Base-by-base conservation (phyloP, 768 basidiomycete genomes). In the Tylopilus felleus region DNA sequence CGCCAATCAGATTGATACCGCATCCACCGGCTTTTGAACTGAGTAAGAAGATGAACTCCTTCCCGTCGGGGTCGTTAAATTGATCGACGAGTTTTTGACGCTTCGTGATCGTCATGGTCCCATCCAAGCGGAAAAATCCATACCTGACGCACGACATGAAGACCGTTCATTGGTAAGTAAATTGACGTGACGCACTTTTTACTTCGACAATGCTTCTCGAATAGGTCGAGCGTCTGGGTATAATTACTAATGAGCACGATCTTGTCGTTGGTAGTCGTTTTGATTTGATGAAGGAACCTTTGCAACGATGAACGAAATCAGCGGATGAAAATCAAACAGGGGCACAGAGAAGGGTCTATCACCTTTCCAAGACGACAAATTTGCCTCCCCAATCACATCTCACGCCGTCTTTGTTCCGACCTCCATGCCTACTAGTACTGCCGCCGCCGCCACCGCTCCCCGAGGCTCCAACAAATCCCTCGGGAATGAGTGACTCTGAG, bases 231-330 rank as follows among this genome's bases (percentile, higher is more conserved):
- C 0, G 94, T 98, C 70, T 95, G 93, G 5, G 94, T 98, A 65
- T 95, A 95, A 69, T 98, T 98, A 67, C 93, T 95, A 66, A 98
- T 97, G 40, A 98, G 74, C 16, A 98, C 94, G 53, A 97, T 96
- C 76, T 98, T 98, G 76, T 98, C 94, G 51, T 79, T 88, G 16
- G 90, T 95, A 53, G 86, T 80, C 12, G 82, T 85, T 51, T 80
- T 81, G 41, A 98, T 85, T 27, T 86, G 87, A 64, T 92, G 86
- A 39, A 97, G 72, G 70, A 97, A 94, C 64, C 93, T 94, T 53
- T 14, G 23, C 9, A 23, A 43, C n/a, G 29, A 39, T 19, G 27
- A 28, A 42, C 44, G 25, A 29, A 29, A 36, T 40, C 42, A 39
- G 42, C 36, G 9, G 28, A 23, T 33, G 35, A 42, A 17, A 25